Percentiles rank a stretch among this genome's conserved stretches.
phyloP scores from a whole-genome alignment of 768 basidiomycete genomes.

The Arthromyces matolae region DNA sequence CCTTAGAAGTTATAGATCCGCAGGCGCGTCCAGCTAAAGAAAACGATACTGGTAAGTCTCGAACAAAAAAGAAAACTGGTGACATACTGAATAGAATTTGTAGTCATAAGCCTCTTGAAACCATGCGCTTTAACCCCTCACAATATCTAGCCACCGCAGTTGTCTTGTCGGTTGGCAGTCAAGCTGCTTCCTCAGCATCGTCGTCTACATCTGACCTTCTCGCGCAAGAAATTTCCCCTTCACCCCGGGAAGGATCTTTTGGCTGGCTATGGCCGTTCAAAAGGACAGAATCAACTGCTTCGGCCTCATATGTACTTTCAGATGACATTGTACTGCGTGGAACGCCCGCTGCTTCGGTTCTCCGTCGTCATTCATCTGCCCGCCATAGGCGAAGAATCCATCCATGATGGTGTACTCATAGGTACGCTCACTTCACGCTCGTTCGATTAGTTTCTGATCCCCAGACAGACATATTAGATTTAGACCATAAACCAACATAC shows the following conservation, averaged over 20 bases:
- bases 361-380: slow-evolving; percentile 14
- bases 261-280: slow-evolving; percentile 14
- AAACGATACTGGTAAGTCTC: too few relatives aligned
- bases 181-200: slow-evolving; percentile 2
- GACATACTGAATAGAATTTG: too few relatives aligned
- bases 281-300: neutral
- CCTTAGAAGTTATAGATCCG: too few relatives aligned
- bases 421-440: neutral
- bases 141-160: slow-evolving; percentile 9
- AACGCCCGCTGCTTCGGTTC: slow-evolving; percentile 9
- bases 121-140: slow-evolving; percentile 13
- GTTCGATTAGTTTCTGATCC: neutral
- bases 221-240: neutral
- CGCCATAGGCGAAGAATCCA: slow-evolving; percentile 18
- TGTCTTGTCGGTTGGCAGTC: slow-evolving; percentile 5
- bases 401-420: slow-evolving; percentile 7
- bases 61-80: too few relatives aligned
- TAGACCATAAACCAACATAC: neutral
- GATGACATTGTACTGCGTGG: slow-evolving; percentile 9
- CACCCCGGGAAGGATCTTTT: neutral
- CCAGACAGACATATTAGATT: neutral
- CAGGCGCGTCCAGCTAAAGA: neutral
- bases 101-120: too few relatives aligned
- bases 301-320: neutral
- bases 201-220: slow-evolving; percentile 2